Percentiles rank a stretch among this genome's conserved stretches.
These are phyloP conservation scores for Phellinidium pouzarii DNA, from an alignment of 1,284 basidiomycete species.

Conservation along the genomic window DNA sequence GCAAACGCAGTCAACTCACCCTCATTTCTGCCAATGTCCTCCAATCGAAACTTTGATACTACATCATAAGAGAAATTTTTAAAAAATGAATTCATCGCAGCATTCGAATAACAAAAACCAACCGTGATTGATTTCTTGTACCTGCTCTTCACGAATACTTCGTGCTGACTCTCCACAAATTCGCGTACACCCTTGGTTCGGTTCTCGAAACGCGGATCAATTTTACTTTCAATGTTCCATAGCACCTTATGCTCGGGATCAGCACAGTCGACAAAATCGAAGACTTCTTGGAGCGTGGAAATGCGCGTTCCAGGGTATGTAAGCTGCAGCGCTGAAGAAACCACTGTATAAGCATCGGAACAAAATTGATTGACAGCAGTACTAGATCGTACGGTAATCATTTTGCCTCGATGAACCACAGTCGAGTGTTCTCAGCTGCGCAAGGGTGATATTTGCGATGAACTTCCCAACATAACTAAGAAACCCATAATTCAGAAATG, in stretches of 20 bases:
- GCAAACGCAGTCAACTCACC: conserved; percentile 28
- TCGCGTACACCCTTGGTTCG: conserved; percentile 54
- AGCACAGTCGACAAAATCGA: conserved; percentile 67
- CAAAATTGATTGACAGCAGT: neutral
- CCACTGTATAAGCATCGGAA: neutral
- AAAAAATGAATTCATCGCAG: neutral
- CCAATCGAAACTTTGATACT: conserved; percentile 79
- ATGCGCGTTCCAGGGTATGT: conserved; percentile 62
- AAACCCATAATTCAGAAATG: neutral
- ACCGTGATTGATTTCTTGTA: conserved; percentile 59
- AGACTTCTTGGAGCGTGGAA: conserved; percentile 66
- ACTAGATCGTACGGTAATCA: conserved; percentile 43
- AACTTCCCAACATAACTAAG: conserved; percentile 60
- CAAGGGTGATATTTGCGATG: conserved; percentile 69
- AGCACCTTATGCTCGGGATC: conserved; percentile 51
- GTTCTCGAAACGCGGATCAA: conserved; percentile 51
- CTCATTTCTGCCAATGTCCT: conserved; percentile 66
- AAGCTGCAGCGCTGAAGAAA: conserved; percentile 49
- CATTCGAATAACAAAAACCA: conserved; percentile 22
- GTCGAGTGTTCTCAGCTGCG: conserved; percentile 71
- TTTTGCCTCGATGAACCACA: conserved; percentile 64
- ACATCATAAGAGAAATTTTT: no score
- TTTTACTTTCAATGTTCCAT: conserved; percentile 80
- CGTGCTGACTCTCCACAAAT: conserved; percentile 60
- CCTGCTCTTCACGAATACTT: conserved; percentile 46